These are phyloP conservation scores for Mercurialis annua DNA, from an alignment of 345 rosid genomes.

Conservation along the genomic window DNA sequence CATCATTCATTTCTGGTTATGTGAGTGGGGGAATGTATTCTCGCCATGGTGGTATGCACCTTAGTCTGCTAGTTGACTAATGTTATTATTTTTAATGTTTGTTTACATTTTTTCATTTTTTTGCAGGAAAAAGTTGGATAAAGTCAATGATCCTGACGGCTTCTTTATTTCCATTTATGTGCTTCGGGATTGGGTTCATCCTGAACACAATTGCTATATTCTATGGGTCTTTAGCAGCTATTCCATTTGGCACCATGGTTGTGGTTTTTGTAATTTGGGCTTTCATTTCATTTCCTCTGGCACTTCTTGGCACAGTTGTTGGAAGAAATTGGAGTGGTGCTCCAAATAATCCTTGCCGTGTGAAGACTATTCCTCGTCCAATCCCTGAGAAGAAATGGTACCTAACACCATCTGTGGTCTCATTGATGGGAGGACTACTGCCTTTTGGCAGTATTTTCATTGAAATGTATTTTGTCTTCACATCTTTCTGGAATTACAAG, in stretches of 20 bases:
- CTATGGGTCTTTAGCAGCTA: constrained; percentile 91
- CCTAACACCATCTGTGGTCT: constrained; percentile 86
- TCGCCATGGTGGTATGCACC: constrained; percentile 79
- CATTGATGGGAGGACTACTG: constrained; percentile 87
- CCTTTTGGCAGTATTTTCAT: constrained; percentile 97
- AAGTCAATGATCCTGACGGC: constrained; percentile 95
- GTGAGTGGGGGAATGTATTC: constrained; percentile 99
- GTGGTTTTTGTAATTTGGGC: constrained; percentile 93
- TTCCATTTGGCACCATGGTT: constrained; percentile 94
- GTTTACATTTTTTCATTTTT: not conserved
- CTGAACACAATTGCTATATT: constrained; percentile 87
- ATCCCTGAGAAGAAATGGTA: constrained; percentile 97
- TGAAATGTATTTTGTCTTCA: constrained; percentile 96
- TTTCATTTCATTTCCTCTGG: constrained; percentile 89
- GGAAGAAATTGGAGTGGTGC: constrained; percentile 97
- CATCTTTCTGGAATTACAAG: constrained; percentile 99
- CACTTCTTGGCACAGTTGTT: constrained; percentile 89
- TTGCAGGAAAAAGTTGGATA: constrained; percentile 87
- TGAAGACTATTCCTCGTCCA: constrained; percentile 93
- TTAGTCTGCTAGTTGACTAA: constrained; percentile 9
- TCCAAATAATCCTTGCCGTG: constrained; percentile 94
- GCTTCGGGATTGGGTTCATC: constrained; percentile 85
- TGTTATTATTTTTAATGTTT: constrained; percentile 9
- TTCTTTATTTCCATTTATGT: constrained; percentile 85
- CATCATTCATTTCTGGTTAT: constrained; percentile 94